phyloP scores from a whole-genome alignment of 2,329 filamentous ascomycete genomes.

The Xylaria polymorpha region DNA sequence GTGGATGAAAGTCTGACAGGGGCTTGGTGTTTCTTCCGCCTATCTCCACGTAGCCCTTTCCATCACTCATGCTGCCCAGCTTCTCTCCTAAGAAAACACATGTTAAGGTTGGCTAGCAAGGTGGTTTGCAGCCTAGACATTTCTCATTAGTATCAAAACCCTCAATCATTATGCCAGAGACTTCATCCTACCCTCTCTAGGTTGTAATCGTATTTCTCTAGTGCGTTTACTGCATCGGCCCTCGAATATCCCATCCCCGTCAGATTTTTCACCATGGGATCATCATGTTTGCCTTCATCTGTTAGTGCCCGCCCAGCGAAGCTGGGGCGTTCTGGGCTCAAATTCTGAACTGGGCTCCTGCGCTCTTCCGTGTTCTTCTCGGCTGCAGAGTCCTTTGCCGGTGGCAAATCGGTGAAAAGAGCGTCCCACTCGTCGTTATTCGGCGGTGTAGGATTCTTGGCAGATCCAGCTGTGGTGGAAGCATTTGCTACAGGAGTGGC shows the following conservation, averaged over 20 bases:
- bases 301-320: slow-evolving; percentile 73
- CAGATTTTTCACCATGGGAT: slow-evolving; percentile 89
- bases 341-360: slow-evolving; percentile 44
- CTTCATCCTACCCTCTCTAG: slow-evolving; percentile 80
- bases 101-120: slow-evolving; percentile 65
- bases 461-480: slow-evolving; percentile 51
- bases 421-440: slow-evolving; percentile 90
- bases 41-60: slow-evolving; percentile 18
- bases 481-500: slow-evolving; percentile 53
- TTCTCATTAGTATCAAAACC: slow-evolving; percentile 40
- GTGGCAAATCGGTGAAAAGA: slow-evolving; percentile 85
- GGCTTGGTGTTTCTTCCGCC: slow-evolving; percentile 9
- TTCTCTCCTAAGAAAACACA: slow-evolving; percentile 30
- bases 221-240: slow-evolving; percentile 76
- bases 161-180: slow-evolving; percentile 39
- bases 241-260: slow-evolving; percentile 90
- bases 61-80: slow-evolving; percentile 19
- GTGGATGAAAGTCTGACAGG: slow-evolving; percentile 19
- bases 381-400: slow-evolving; percentile 53
- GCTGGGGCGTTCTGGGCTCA: slow-evolving; percentile 43
- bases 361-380: slow-evolving; percentile 44
- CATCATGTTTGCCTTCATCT: slow-evolving; percentile 83
- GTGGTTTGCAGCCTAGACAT: slow-evolving; percentile 64
- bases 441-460: slow-evolving; percentile 54
- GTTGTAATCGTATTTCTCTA: slow-evolving; percentile 97